phyloP scores from a whole-genome alignment of 2,329 filamentous ascomycete species.

The Teratosphaeria pseudoeucalypti region DNA sequence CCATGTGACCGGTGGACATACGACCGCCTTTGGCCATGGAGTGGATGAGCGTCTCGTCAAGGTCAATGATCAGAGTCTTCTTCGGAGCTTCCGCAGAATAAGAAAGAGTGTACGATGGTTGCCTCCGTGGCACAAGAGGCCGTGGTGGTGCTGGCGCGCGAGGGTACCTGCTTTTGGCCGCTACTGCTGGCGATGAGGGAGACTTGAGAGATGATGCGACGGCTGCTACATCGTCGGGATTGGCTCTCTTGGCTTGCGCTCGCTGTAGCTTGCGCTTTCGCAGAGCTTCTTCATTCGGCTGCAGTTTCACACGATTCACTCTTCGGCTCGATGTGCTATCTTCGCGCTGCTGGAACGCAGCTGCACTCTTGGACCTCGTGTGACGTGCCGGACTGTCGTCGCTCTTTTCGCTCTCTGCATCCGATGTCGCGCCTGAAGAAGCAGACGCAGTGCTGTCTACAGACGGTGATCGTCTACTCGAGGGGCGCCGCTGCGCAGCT shows the following conservation, averaged over 20 bases:
- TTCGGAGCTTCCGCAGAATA: conserved; percentile 51
- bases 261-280: conserved; percentile 63
- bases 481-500: conserved; percentile 19
- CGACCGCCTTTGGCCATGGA: conserved; percentile 93
- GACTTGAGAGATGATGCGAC: conserved; percentile 78
- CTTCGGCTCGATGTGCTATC: conserved; percentile 26
- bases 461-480: conserved; percentile 31
- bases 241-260: conserved; percentile 22
- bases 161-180: conserved; percentile 67
- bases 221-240: conserved; percentile 30
- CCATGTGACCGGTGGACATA: conserved; percentile 97
- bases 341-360: conserved; percentile 31
- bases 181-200: conserved; percentile 65
- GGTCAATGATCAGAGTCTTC: conserved; percentile 89
- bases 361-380: conserved; percentile 51
- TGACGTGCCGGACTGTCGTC: conserved; percentile 42
- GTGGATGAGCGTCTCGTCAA: conserved; percentile 96
- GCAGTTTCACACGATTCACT: conserved; percentile 71
- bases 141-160: conserved; percentile 80
- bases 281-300: conserved; percentile 68
- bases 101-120: conserved; percentile 72
- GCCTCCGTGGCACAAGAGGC: conserved; percentile 76
- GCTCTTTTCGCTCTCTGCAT: conserved; percentile 49
- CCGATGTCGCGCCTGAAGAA: conserved; percentile 56
- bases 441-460: conserved; percentile 25